Base-by-base conservation (phyloP, 2,329 filamentous ascomycete genomes). In the Calycina marina region DNA sequence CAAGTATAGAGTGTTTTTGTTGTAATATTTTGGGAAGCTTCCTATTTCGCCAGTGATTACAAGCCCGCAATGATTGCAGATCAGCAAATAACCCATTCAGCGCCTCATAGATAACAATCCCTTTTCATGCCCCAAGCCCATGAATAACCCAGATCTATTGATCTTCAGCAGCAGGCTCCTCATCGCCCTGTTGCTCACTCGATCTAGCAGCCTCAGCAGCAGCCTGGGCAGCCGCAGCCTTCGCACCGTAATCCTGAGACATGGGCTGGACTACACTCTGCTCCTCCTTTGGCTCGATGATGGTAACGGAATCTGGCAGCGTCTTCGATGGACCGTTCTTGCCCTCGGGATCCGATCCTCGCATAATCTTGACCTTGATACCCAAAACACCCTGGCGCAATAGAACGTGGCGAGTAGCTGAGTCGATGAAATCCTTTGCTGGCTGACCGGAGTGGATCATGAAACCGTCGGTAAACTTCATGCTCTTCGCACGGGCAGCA, bases 361-460 rank as follows among this genome's bases (percentile, higher is more conserved):
- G 86, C 90, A 98, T 98, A 71, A 98, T 98, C 86, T 98, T 98
- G 67, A 98, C 90, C 78, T 98, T 98, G 72, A 98, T 98, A 70
- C 90, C 90, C 50, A 98, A 73, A 50, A 98, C 90, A 82, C 90
- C 90, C 74, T 98, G 90, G 69, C 92, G 83, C 65, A 98, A 86
- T 51, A 98, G 85, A 56, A 98, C 90, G 83, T 98, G 90, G 56
- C 90, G 90, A 58, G 90, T 96, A 54, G 92, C 92, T 57, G 69
- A 74, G 74, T 98, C 90, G 63, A 98, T 98, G 72, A 98, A 98
- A 70, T 98, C 90, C 69, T 92, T 88, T 59, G 88, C 90, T 58
- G 90, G 90, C 66, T 98, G 90, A 69, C 90, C 90, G 57, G 90
- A 98, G 83, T 98, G 90, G 69, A 98, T 98, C 90, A 98, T 98